A percentile compares a stretch with the other conserved stretches of the same genome.
Conservation (phyloP, 345 rosid genomes). For the Heritiera fomes region DNA sequence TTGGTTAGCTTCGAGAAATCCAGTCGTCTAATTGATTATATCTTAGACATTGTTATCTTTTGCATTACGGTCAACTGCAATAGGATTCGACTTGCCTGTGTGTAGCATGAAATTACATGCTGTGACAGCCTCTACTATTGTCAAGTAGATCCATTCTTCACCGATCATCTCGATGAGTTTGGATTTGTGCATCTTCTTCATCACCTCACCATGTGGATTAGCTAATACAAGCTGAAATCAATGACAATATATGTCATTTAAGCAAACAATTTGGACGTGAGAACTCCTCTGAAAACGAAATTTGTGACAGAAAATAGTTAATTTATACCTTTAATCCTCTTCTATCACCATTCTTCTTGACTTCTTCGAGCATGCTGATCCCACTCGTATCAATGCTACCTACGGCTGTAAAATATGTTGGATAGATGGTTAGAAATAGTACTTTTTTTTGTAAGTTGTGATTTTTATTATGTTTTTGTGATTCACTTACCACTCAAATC, state of each 20-base stretch:
- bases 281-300: not conserved
- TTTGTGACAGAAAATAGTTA: not conserved
- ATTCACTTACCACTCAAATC: slow-evolving; percentile 64
- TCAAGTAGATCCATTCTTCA: slow-evolving; percentile 70
- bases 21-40: not conserved
- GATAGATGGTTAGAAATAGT: not conserved
- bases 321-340: slow-evolving; percentile 64
- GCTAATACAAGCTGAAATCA: slow-evolving; percentile 52
- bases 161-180: slow-evolving; percentile 59
- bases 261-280: not conserved
- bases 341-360: slow-evolving; percentile 55
- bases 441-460: not conserved
- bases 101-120: slow-evolving; percentile 83
- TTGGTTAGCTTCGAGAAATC: not conserved
- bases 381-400: slow-evolving; percentile 97
- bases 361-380: slow-evolving; percentile 85
- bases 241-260: not conserved
- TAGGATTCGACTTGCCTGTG: slow-evolving; percentile 35
- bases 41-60: slow-evolving; percentile 9
- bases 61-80: slow-evolving; percentile 27
- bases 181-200: slow-evolving; percentile 65
- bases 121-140: slow-evolving; percentile 84
- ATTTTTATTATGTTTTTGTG: not conserved
- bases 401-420: slow-evolving; percentile 45
- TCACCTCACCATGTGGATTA: slow-evolving; percentile 71